Evolutionary conservation across 2,329 filamentous ascomycete genomes (phyloP).

Genomic region (Samsoniella hepiali): DNA sequence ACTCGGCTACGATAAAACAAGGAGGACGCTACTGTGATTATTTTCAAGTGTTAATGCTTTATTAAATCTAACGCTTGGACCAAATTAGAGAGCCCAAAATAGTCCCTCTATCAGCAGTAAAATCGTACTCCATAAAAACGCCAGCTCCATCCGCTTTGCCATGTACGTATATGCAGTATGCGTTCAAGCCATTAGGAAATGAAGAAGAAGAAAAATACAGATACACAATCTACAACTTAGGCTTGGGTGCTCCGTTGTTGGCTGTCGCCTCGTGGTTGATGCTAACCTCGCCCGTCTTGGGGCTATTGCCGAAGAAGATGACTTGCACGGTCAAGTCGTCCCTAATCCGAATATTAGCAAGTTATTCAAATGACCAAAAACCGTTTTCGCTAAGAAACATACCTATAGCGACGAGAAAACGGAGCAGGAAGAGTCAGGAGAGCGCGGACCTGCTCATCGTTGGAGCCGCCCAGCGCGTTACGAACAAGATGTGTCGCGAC

Average conservation of each 20-base stretch:
- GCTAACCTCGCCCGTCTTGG: conserved; percentile 72
- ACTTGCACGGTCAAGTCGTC: conserved; percentile 97
- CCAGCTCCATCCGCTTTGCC: neutral
- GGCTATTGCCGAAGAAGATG: conserved; percentile 90
- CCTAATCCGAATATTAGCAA: conserved; percentile 42
- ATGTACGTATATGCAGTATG: neutral
- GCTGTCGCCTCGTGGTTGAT: conserved; percentile 86
- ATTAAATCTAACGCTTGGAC: neutral
- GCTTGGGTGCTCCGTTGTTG: conserved; percentile 33
- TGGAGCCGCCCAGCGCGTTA: conserved; percentile 90
- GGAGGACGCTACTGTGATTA: no score
- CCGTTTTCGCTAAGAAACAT: conserved; percentile 24
- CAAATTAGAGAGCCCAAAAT: neutral
- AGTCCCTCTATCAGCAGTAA: neutral
- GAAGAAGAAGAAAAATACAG: neutral
- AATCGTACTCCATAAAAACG: conserved; percentile 1
- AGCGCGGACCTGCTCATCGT: conserved; percentile 90
- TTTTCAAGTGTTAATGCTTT: neutral
- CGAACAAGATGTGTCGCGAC: conserved; percentile 92
- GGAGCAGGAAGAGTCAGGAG: conserved; percentile 87
- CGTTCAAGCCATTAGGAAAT: neutral
- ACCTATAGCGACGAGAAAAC: conserved; percentile 88
- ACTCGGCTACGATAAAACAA: no score
- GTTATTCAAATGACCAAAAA: conserved; percentile 18
- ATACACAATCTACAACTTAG: conserved; percentile 36